phyloP scores from a whole-genome alignment of 2,329 filamentous ascomycete genomes.

The Teratosphaeria pseudoeucalypti region DNA sequence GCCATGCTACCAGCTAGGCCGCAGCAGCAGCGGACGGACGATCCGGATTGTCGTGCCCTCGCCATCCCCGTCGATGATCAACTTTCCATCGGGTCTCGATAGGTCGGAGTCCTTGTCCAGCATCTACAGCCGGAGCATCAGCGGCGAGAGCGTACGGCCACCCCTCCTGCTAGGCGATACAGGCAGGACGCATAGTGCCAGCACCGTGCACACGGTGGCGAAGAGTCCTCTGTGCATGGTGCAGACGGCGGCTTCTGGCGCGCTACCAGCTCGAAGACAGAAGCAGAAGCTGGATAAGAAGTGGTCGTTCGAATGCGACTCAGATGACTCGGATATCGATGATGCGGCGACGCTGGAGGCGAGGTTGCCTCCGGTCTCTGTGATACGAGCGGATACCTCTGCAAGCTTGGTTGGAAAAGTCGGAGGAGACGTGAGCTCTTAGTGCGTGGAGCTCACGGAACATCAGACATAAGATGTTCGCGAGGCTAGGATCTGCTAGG shows the following conservation, averaged over 20 bases:
- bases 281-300: slow-evolving; percentile 3
- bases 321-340: slow-evolving; percentile 7
- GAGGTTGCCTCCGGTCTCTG: slow-evolving; percentile 3
- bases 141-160: slow-evolving; percentile 10
- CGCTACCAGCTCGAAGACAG: not conserved
- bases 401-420: not conserved
- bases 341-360: slow-evolving; percentile 9
- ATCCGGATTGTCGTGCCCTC: slow-evolving; percentile 8
- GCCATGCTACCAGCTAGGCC: not conserved
- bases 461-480: not conserved
- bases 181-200: not conserved
- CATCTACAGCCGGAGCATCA: slow-evolving; percentile 21
- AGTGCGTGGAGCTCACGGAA: not conserved
- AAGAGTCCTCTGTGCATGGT: not conserved
- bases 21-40: slow-evolving; percentile 8
- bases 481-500: not conserved
- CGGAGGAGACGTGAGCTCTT: too few relatives aligned
- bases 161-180: slow-evolving; percentile 1
- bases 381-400: not conserved
- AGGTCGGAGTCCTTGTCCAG: slow-evolving; percentile 18
- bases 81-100: slow-evolving; percentile 5
- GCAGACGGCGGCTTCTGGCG: not conserved
- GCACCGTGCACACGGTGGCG: not conserved
- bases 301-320: not conserved
- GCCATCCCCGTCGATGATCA: slow-evolving; percentile 4